These are phyloP conservation scores for Fagopyrum esculentum DNA, from an alignment of 148 eudicot genomes.

Conservation along the genomic window DNA sequence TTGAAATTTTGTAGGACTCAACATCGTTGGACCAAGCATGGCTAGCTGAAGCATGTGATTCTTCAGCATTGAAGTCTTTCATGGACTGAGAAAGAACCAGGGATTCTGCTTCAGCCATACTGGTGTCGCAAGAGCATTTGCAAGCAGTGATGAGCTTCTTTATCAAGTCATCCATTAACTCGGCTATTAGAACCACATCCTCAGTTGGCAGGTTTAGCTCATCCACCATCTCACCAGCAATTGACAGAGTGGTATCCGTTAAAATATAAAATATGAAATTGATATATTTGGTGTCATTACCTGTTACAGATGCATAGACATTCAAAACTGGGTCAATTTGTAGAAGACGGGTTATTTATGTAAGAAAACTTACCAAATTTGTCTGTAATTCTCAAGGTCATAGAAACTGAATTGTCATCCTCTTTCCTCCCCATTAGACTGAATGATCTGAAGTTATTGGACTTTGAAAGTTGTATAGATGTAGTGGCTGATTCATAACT, in stretches of 20 bases:
- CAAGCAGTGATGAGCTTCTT: slow-evolving; percentile 29
- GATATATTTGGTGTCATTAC: slow-evolving; percentile 30
- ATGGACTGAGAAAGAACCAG: not conserved
- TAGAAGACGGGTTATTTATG: not conserved
- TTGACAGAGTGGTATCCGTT: slow-evolving; percentile 46
- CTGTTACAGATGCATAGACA: slow-evolving; percentile 26
- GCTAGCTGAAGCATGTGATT: slow-evolving; percentile 16
- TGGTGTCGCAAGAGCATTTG: slow-evolving; percentile 27
- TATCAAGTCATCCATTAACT: slow-evolving; percentile 55
- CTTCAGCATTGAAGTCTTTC: slow-evolving; percentile 16
- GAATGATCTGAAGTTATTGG: slow-evolving; percentile 36
- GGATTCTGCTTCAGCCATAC: not conserved
- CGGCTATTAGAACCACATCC: slow-evolving; percentile 44
- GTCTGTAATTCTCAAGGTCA: slow-evolving; percentile 43
- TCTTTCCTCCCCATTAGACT: slow-evolving; percentile 37
- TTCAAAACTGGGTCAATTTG: not conserved
- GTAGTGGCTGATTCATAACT: slow-evolving; percentile 28
- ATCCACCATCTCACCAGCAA: slow-evolving; percentile 70
- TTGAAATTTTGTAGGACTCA: slow-evolving; percentile 19
- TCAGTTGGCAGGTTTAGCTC: slow-evolving; percentile 44
- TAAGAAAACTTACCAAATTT: slow-evolving; percentile 24
- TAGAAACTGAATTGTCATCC: slow-evolving; percentile 37
- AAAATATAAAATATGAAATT: slow-evolving; percentile 49
- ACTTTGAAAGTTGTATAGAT: slow-evolving; percentile 28
- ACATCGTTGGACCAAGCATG: not conserved